Conservation (phyloP, 768 basidiomycete species). For the Boletus speciosus region DNA sequence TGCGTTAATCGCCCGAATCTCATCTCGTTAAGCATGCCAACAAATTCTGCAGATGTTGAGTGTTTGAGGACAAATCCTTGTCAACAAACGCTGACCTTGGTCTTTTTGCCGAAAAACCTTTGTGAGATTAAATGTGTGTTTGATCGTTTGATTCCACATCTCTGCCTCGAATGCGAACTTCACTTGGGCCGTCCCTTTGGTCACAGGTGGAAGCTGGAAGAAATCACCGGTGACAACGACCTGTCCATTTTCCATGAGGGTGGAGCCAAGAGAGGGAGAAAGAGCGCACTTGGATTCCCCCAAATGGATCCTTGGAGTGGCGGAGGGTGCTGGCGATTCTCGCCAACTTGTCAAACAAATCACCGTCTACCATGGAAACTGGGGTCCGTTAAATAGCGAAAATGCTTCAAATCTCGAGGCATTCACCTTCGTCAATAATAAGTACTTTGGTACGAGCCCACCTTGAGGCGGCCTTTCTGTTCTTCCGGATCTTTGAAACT, state of each 20-base stretch:
- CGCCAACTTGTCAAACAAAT: constrained; percentile 87
- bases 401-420: not conserved
- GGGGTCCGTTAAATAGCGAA: not conserved
- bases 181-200: constrained; percentile 51
- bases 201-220: constrained; percentile 95
- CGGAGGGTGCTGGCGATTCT: constrained; percentile 63
- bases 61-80: not conserved
- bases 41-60: constrained; percentile 59
- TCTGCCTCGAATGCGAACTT: constrained; percentile 93
- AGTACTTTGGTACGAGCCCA: constrained; percentile 86
- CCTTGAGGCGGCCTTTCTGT: constrained; percentile 74
- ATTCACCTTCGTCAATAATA: constrained; percentile 74
- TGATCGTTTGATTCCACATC: constrained; percentile 69
- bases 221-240: constrained; percentile 95
- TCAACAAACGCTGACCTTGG: constrained; percentile 52
- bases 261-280: not conserved
- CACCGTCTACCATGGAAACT: constrained; percentile 99
- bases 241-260: constrained; percentile 35
- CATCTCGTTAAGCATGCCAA: constrained; percentile 99
- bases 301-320: constrained; percentile 71
- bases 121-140: constrained; percentile 86
- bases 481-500: constrained; percentile 65
- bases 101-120: constrained; percentile 96
- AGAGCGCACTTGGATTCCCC: constrained; percentile 78
- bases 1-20: constrained; percentile 73